phyloP scores from a whole-genome alignment of 345 rosid genomes.

The Erucastrum elatum region DNA sequence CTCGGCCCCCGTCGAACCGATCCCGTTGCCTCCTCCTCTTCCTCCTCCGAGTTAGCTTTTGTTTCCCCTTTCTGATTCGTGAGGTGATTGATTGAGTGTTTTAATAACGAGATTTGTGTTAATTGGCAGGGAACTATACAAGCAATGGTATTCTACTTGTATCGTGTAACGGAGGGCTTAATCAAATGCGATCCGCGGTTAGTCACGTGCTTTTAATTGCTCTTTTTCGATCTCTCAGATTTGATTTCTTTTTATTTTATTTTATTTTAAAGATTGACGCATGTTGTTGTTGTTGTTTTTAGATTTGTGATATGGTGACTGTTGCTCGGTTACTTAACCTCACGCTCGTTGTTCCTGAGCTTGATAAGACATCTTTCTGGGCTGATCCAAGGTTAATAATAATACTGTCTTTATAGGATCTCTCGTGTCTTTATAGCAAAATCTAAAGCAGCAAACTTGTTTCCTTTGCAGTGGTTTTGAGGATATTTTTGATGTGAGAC shows the following conservation, averaged over 20 bases:
- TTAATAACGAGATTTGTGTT: background rate
- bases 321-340: conserved; percentile 88
- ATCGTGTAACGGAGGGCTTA: background rate
- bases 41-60: conserved; percentile 53
- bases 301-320: conserved; percentile 96
- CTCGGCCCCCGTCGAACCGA: conserved; percentile 38
- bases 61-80: background rate
- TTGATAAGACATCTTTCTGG: conserved; percentile 97
- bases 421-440: background rate
- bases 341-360: conserved; percentile 94
- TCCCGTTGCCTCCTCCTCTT: conserved; percentile 53
- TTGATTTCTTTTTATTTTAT: background rate
- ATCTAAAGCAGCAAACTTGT: conserved; percentile 18
- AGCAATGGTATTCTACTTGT: background rate
- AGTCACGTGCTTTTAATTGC: background rate
- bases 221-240: background rate
- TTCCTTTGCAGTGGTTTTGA: conserved; percentile 78
- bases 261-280: background rate
- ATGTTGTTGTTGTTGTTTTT: conserved; percentile 31
- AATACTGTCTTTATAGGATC: conserved; percentile 31
- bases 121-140: background rate
- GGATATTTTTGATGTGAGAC: conserved; percentile 86
- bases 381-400: conserved; percentile 78
- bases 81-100: background rate
- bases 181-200: background rate